Evolutionary conservation across 2,329 filamentous ascomycete species (phyloP), one percentile per base, ranked within the genome.

Genomic region (Acrocalymma vagum): DNA sequence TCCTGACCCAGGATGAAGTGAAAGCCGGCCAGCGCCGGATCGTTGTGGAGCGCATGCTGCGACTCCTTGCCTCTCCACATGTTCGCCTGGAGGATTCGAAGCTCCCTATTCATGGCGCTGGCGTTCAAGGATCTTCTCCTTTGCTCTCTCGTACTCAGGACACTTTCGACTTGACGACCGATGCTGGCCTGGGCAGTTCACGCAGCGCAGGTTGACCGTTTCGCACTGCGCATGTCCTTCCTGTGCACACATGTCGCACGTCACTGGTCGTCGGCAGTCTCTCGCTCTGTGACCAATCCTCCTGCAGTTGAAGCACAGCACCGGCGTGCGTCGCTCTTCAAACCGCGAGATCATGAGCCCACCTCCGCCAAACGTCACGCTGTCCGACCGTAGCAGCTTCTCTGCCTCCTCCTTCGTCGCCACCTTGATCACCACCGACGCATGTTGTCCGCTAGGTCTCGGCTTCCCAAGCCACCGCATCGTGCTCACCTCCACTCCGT

Each of bases 11-110:
- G 31, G 23, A 46, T 46, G 24, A 46, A 41, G 27, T 46, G 27
- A 42, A 48, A 48, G 35, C 22, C 41, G 22, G 41, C 29, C 10
- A 47, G 26, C 27, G 33, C 43, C 36, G 23, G 15, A 21, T 46
- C 43, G 43, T 46, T 46, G 27, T 38, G 32, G 26, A 46, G 43
- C 42, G 42, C 42, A 24, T 46, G 42, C 38, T 46, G 42, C 38
- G 38, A 15, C 25, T 46, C 42, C 27, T 24, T 46, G 27, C 28
- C 28, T 33, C 33, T 46, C 28, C 14, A 17, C 38, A 46, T 37
- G 32, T 46, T 46, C 27, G 37, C 42, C 29, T 46, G 31, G 31
- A 46, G 42, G 33, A 46, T 42, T 17, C 24, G 26, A 21, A 46
- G 38, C 20, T 46, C 38, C 24, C 16, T 46, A 46, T 42, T 37